These are phyloP conservation scores for Xylariaceae sp. DNA, from an alignment of 2,329 filamentous ascomycete species.

Conservation along the genomic window DNA sequence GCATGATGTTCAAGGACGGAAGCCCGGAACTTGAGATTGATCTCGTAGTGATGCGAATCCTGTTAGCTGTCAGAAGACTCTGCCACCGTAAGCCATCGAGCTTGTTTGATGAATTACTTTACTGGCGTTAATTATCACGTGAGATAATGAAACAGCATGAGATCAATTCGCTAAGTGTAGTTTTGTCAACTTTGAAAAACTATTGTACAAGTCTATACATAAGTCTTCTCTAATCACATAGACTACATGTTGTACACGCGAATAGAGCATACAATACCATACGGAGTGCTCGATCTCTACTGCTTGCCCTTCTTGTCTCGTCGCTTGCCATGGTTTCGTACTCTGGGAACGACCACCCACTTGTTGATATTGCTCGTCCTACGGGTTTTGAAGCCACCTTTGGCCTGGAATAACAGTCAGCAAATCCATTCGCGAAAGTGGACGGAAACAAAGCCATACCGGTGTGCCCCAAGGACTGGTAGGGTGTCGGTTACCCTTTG, in stretches of 20 bases:
- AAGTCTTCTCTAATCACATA: slow-evolving; percentile 16
- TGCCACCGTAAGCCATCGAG: too few relatives aligned
- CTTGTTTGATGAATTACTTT: too few relatives aligned
- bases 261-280: slow-evolving; percentile 14
- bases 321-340: slow-evolving; percentile 88
- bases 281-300: slow-evolving; percentile 10
- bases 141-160: too few relatives aligned
- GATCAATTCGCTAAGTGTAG: too few relatives aligned
- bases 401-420: slow-evolving; percentile 49
- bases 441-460: slow-evolving; percentile 52
- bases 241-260: slow-evolving; percentile 26
- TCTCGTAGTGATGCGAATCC: too few relatives aligned
- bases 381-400: slow-evolving; percentile 88
- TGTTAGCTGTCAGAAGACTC: too few relatives aligned
- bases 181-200: too few relatives aligned
- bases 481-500: slow-evolving; percentile 94
- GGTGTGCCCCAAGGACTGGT: slow-evolving; percentile 95
- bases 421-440: slow-evolving; percentile 1
- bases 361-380: slow-evolving; percentile 86
- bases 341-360: slow-evolving; percentile 78
- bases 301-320: slow-evolving; percentile 54
- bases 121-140: too few relatives aligned
- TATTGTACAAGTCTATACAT: slow-evolving; percentile 28
- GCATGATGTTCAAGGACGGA: too few relatives aligned
- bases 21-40: too few relatives aligned